Conservation (phyloP, 805 yeast genomes). For the Kockiozyma suomiensis region DNA sequence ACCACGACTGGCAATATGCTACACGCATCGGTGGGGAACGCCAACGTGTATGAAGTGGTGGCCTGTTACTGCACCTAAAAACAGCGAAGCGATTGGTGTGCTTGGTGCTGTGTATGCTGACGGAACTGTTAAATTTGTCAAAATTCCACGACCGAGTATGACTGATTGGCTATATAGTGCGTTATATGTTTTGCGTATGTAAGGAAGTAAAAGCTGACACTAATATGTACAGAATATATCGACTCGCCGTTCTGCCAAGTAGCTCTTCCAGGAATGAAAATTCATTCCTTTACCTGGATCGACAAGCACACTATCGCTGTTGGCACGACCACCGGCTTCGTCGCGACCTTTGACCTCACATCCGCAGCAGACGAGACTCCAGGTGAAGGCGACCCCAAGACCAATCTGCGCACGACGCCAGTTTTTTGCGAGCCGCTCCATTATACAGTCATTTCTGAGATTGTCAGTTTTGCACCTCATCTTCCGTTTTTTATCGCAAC, state of each 20-base stretch:
- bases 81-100: not conserved
- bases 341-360: slow-evolving; percentile 24
- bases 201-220: not conserved
- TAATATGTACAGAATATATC: not conserved
- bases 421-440: slow-evolving; percentile 21
- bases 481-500: slow-evolving; percentile 15
- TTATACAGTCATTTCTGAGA: slow-evolving; percentile 2
- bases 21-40: slow-evolving; percentile 33
- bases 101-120: slow-evolving; percentile 30
- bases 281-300: slow-evolving; percentile 26
- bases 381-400: not conserved
- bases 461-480: slow-evolving; percentile 2
- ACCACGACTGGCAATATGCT: slow-evolving; percentile 9
- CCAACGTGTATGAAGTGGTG: slow-evolving; percentile 30
- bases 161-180: not conserved
- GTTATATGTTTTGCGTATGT: not conserved
- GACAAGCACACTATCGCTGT: slow-evolving; percentile 20
- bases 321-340: slow-evolving; percentile 29
- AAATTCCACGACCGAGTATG: slow-evolving; percentile 2
- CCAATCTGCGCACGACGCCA: slow-evolving; percentile 9
- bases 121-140: slow-evolving; percentile 28
- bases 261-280: slow-evolving; percentile 20
- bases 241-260: slow-evolving; percentile 11
- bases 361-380: not conserved
- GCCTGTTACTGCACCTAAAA: slow-evolving; percentile 7